Evolutionary conservation across 768 basidiomycete genomes (phyloP).

Genomic region (Vishniacozyma victoriae): DNA sequence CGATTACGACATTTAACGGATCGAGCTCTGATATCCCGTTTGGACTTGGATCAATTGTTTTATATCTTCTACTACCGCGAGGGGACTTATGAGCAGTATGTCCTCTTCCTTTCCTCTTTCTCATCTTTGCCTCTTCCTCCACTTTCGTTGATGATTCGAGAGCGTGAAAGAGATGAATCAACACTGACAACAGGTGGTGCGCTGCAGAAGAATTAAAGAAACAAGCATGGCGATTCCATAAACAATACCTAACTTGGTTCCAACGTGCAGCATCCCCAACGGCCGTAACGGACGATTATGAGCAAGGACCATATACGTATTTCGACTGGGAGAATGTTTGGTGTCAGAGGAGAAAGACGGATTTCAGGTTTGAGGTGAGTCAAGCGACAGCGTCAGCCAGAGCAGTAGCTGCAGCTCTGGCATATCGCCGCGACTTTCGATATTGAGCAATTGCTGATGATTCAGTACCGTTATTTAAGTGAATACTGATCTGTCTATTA

Average conservation of each 20-base stretch:
- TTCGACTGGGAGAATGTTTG: constrained; percentile 99
- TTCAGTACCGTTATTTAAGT: background rate
- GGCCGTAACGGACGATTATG: constrained; percentile 98
- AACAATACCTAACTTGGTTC: constrained; percentile 99
- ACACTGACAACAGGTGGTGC: constrained; percentile 59
- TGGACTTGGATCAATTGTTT: constrained; percentile 95
- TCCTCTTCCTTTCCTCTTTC: constrained; percentile 15
- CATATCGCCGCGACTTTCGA: background rate
- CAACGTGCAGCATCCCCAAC: constrained; percentile 96
- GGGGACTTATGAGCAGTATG: constrained; percentile 95
- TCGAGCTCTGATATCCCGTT: constrained; percentile 74
- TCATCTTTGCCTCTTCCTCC: background rate
- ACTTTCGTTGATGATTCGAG: background rate
- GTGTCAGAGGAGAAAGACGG: constrained; percentile 96
- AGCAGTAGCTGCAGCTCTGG: too few relatives aligned
- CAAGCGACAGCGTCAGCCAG: background rate
- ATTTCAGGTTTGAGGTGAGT: constrained; percentile 66
- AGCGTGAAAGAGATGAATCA: background rate
- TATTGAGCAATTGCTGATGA: background rate
- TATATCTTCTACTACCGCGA: constrained; percentile 98
- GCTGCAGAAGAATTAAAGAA: constrained; percentile 95
- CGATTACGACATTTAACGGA: constrained; percentile 75
- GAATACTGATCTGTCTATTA: background rate
- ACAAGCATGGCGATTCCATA: constrained; percentile 98
- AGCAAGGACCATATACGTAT: constrained; percentile 98